These are phyloP conservation scores for Cornus florida DNA, from an alignment of 148 eudicot genomes.

Conservation along the genomic window DNA sequence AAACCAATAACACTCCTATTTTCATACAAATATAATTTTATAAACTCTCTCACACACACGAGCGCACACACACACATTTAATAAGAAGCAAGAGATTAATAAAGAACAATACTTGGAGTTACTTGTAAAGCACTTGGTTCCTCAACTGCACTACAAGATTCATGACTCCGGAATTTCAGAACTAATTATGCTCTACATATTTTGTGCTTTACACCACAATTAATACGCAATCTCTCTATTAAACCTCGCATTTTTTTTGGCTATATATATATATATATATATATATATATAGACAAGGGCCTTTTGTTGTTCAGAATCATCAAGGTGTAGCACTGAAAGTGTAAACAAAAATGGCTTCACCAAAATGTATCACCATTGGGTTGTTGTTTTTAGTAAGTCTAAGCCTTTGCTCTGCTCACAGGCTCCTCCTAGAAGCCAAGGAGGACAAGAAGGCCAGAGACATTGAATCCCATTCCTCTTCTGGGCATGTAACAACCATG, in stretches of 20 bases:
- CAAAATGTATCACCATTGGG: neutral
- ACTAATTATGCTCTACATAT: neutral
- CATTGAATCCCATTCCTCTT: no score
- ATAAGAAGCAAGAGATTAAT: neutral
- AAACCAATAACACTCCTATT: no score
- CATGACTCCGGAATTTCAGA: neutral
- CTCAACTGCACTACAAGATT: neutral
- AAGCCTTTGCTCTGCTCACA: conserved; percentile 4
- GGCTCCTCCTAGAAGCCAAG: neutral
- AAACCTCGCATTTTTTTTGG: neutral
- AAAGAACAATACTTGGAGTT: neutral
- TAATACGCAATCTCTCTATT: neutral
- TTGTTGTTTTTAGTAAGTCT: neutral
- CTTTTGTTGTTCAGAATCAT: neutral
- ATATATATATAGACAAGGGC: neutral
- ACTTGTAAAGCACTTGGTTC: no score
- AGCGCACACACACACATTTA: no score
- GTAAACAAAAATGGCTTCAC: conserved; percentile 4
- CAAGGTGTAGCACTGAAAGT: neutral
- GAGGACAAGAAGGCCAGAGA: neutral
- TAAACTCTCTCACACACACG: no score
- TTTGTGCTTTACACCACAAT: neutral
- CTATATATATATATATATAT: no score
- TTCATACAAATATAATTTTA: no score
- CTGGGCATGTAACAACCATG: no score